These are phyloP conservation scores for Rhizopogon vulgaris DNA, from an alignment of 768 basidiomycete genomes.

Conservation along the genomic window DNA sequence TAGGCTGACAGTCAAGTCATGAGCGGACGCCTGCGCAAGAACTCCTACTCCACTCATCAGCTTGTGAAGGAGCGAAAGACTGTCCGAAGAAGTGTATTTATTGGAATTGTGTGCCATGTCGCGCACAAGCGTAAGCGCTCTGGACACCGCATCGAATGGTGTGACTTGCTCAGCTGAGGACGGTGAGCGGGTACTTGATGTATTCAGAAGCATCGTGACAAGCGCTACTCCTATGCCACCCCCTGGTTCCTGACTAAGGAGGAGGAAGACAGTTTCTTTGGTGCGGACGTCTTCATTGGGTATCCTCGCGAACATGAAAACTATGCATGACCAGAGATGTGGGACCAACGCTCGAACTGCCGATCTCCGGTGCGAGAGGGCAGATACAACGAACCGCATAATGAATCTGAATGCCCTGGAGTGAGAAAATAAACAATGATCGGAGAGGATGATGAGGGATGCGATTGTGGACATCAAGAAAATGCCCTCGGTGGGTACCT, in stretches of 20 bases:
- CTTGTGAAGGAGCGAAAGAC: conserved; percentile 28
- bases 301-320: conserved; percentile 50
- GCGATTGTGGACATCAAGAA: conserved; percentile 42
- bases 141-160: conserved; percentile 21
- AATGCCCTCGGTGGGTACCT: conserved; percentile 18
- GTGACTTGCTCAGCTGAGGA: conserved; percentile 3
- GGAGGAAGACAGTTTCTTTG: conserved; percentile 32
- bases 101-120: conserved; percentile 30
- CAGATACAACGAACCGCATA: conserved; percentile 26
- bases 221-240: conserved; percentile 40
- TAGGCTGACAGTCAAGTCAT: background rate
- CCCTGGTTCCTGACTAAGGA: conserved; percentile 42
- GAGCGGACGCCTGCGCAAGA: background rate
- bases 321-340: conserved; percentile 46
- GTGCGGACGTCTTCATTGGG: conserved; percentile 21
- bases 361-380: conserved; percentile 28
- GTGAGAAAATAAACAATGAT: conserved; percentile 37
- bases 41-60: conserved; percentile 25
- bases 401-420: conserved; percentile 32
- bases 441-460: conserved; percentile 43
- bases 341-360: conserved; percentile 33
- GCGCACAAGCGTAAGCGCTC: conserved; percentile 31
- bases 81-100: conserved; percentile 24
- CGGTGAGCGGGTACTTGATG: background rate
- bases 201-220: conserved; percentile 32